Evolutionary conservation across 345 rosid species (phyloP).

Genomic region (Eucalyptus leucophloia): DNA sequence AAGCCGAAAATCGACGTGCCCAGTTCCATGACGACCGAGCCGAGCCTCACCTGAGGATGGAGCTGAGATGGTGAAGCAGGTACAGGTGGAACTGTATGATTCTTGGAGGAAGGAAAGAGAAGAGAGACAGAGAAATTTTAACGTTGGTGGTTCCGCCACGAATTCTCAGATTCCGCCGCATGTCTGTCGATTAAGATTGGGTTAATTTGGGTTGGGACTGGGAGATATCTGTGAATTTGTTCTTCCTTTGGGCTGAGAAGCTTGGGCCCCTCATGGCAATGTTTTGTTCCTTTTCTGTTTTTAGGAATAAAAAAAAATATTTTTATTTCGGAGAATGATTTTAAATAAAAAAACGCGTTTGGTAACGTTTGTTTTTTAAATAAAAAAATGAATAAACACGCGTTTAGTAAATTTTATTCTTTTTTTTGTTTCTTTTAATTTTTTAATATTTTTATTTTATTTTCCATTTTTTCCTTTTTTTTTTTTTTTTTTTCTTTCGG

Average conservation of each 20-base stretch:
- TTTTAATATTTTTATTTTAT: too few species aligned
- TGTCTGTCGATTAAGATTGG: background rate
- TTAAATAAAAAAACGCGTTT: too few species aligned
- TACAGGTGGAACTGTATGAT: background rate
- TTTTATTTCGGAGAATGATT: too few species aligned
- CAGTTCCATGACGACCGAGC: background rate
- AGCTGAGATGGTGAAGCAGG: background rate
- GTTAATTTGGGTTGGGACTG: background rate
- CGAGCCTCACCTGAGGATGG: background rate
- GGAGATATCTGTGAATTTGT: background rate
- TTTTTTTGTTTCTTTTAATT: too few species aligned
- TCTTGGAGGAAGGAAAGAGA: background rate
- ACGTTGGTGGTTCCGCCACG: constrained; percentile 25
- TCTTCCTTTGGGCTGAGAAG: background rate
- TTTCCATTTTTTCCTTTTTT: too few species aligned
- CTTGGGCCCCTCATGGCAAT: too few species aligned
- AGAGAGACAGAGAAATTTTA: background rate
- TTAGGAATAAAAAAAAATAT: too few species aligned
- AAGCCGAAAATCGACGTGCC: background rate
- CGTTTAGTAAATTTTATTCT: too few species aligned
- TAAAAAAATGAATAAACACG: too few species aligned
- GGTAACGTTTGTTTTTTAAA: too few species aligned
- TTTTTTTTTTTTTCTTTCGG: too few species aligned
- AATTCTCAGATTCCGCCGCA: background rate
- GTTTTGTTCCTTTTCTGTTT: too few species aligned